These are phyloP conservation scores for Alnus glutinosa DNA, from an alignment of 306 rosid genomes.

Conservation along the genomic window DNA sequence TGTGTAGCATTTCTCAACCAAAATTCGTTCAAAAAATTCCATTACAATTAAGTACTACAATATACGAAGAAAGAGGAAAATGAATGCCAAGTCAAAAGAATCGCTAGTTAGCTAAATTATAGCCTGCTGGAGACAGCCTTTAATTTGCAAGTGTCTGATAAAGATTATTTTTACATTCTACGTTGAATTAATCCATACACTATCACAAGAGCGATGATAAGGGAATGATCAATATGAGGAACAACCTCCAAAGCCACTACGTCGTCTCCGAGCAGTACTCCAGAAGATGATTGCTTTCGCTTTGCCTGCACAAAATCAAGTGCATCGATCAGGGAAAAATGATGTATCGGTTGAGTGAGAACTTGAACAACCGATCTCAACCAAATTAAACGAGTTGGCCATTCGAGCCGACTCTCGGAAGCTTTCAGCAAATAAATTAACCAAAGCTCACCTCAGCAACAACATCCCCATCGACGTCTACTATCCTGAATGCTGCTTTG, in stretches of 20 bases:
- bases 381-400: no score
- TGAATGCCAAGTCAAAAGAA: neutral
- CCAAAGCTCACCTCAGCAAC: constrained; percentile 67
- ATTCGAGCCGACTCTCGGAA: no score
- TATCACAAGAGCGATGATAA: constrained; percentile 60
- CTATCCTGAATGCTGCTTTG: constrained; percentile 51
- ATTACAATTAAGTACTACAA: neutral
- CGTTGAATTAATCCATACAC: constrained; percentile 68
- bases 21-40: neutral
- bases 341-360: no score
- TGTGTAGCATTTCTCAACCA: no score
- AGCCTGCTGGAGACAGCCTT: neutral
- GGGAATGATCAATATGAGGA: constrained; percentile 51
- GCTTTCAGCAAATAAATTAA: no score
- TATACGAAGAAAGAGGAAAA: neutral
- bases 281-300: constrained; percentile 50
- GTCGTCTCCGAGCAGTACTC: constrained; percentile 64
- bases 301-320: constrained; percentile 55
- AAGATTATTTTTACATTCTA: constrained; percentile 39
- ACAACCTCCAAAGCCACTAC: constrained; percentile 60
- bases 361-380: no score
- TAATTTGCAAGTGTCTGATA: neutral
- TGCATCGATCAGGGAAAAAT: neutral
- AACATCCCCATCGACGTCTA: constrained; percentile 43
- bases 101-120: neutral